Base-by-base conservation (phyloP, 495 filamentous ascomycete species). In the Trypethelium eluteriae region DNA sequence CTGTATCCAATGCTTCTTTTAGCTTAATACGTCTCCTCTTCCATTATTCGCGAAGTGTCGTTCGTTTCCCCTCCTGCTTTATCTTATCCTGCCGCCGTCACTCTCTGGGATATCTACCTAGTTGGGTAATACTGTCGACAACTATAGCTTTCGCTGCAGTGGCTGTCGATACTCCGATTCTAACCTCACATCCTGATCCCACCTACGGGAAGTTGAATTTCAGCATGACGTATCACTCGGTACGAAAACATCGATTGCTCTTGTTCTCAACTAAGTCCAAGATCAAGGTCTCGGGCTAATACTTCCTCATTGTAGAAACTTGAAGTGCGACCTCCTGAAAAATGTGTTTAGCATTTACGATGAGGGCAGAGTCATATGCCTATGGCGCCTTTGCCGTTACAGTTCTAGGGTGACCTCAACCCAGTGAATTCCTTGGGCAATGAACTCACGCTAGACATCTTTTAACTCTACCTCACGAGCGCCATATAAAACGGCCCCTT, bases 311-410 rank as follows among this genome's bases (percentile, higher is more conserved):
- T 9, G 0, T 36, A 75, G 73, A 61, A 72, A 64, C 73, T 72
- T n/a, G 73, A 75, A 56, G 66, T 75, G n/a, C 67, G 70, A 62
- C 61, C 74, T 1, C 74, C 74, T 34, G 25, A 70, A 70, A 38
- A 67, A 74, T 2, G 57, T 57, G 38, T 57, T 74, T 47, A 64
- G 66, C 14, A 68, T 74, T 39, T 64, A 71, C 36, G 32, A 69
- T 38, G 67, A 67, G 9, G 72, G 72, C 10, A 62, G 68, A 25
- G 67, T 76, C 74, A 74, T 67, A 64, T 74, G 34, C 74, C 74
- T 61, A 62, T 76, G 25, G 70, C 72, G 1, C 74, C 74, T 1
- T 76, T 73, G 66, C 68, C 69, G 1, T 32, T 32, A 6, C 53
- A 18, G 25, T 32, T 59, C 6, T 9, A 34, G 53, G 53, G 53